Evolutionary conservation across 176 grass and related monocot genomes (phyloP).

Genomic region (Sorghum bicolor): Sorghum_bicolor_NCBIv3 NC_012876.2:1215001-1215500

Average conservation of each 20-base stretch:
- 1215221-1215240: constrained; percentile 1
- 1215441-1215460: neutral
- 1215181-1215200: constrained; percentile 18
- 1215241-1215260: constrained; percentile 6
- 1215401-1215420: neutral
- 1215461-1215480: neutral
- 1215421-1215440: neutral
- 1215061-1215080: neutral
- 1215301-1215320: constrained; percentile 9
- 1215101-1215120: constrained; percentile 13
- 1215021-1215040: neutral
- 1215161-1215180: neutral
- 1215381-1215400: constrained; percentile 9
- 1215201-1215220: neutral
- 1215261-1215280: constrained; percentile 33
- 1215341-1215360: neutral
- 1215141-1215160: constrained; percentile 13
- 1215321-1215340: neutral
- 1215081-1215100: constrained; percentile 2
- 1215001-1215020: neutral
- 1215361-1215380: neutral
- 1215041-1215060: neutral
- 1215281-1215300: constrained; percentile 43
- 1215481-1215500: neutral
- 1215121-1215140: neutral